These are phyloP conservation scores for Saccharata proteae DNA, from an alignment of 2,329 filamentous ascomycete genomes.

Conservation along the genomic window DNA sequence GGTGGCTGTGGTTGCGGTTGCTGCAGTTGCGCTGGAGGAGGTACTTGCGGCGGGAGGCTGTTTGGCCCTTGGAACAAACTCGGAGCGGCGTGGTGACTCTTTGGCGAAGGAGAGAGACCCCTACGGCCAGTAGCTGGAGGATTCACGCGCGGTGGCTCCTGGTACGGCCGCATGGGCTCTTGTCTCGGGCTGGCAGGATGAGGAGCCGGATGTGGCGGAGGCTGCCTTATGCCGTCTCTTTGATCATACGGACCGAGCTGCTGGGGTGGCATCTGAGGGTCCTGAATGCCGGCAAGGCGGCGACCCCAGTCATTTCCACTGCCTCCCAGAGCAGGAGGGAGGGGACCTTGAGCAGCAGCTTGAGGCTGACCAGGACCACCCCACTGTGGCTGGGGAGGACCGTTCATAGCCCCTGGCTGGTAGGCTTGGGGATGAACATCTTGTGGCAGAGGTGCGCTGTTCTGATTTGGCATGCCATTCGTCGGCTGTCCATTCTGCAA, in stretches of 20 bases:
- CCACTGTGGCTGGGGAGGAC: slow-evolving; percentile 82
- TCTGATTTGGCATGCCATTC: slow-evolving; percentile 58
- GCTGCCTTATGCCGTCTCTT: slow-evolving; percentile 57
- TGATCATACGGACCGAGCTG: slow-evolving; percentile 74
- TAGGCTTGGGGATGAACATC: slow-evolving; percentile 95
- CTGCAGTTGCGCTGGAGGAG: slow-evolving; percentile 34
- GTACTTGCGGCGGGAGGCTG: slow-evolving; percentile 13
- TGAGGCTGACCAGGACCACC: slow-evolving; percentile 58
- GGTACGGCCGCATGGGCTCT: slow-evolving; percentile 58
- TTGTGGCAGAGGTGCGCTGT: slow-evolving; percentile 74
- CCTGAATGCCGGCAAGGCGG: slow-evolving; percentile 66
- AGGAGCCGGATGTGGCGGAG: slow-evolving; percentile 49
- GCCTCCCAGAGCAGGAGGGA: slow-evolving; percentile 38
- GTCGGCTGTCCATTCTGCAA: slow-evolving; percentile 65
- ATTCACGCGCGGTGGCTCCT: slow-evolving; percentile 48
- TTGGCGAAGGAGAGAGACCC: slow-evolving; percentile 47
- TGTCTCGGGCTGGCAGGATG: slow-evolving; percentile 67
- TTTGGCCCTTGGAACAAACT: slow-evolving; percentile 33
- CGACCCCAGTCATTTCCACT: slow-evolving; percentile 50
- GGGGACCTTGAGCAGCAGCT: slow-evolving; percentile 49
- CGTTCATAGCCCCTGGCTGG: slow-evolving; percentile 68
- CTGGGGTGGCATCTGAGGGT: slow-evolving; percentile 50
- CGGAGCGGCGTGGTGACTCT: slow-evolving; percentile 41
- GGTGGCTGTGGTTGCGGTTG: slow-evolving; percentile 35
- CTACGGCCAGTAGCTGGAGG: slow-evolving; percentile 38